phyloP scores from a whole-genome alignment of 140 eudicot species.

The Flaveria floridana region DNA sequence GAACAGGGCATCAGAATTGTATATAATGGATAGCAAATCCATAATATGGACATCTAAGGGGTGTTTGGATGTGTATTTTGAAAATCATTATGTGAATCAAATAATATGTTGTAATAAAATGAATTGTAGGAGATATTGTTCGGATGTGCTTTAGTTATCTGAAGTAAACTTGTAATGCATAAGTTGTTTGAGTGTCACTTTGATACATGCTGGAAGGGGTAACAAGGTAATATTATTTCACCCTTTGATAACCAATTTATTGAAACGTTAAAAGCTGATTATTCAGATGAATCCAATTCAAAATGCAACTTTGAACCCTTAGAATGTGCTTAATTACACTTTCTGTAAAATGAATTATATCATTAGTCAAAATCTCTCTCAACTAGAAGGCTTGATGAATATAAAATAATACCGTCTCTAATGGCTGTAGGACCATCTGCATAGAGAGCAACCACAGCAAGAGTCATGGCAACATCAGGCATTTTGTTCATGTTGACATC shows the following conservation, averaged over 20 bases:
- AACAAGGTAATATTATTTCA: background rate
- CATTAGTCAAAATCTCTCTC: background rate
- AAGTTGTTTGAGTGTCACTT: slow-evolving; percentile 8
- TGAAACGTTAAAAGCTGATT: background rate
- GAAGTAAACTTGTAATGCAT: background rate
- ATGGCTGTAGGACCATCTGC: slow-evolving; percentile 95
- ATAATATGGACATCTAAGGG: background rate
- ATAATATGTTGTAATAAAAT: background rate
- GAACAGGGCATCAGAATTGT: background rate
- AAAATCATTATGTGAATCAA: background rate
- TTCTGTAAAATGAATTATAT: background rate
- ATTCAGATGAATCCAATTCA: background rate
- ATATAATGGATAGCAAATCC: background rate
- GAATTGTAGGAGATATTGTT: background rate
- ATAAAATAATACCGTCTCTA: slow-evolving; percentile 68
- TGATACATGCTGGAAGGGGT: background rate
- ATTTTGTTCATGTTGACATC: slow-evolving; percentile 99
- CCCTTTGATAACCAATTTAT: background rate
- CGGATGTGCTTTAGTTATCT: background rate
- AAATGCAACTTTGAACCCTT: background rate
- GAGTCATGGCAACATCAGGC: slow-evolving; percentile 99
- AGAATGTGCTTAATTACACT: background rate
- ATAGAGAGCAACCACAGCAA: slow-evolving; percentile 92
- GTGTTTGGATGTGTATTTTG: slow-evolving; percentile 5
- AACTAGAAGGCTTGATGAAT: background rate